Evolutionary conservation across 371 early-diverging fungal genomes (phyloP), one percentile per base, ranked within the genome.

Genomic region (Zychaea mexicana): DNA sequence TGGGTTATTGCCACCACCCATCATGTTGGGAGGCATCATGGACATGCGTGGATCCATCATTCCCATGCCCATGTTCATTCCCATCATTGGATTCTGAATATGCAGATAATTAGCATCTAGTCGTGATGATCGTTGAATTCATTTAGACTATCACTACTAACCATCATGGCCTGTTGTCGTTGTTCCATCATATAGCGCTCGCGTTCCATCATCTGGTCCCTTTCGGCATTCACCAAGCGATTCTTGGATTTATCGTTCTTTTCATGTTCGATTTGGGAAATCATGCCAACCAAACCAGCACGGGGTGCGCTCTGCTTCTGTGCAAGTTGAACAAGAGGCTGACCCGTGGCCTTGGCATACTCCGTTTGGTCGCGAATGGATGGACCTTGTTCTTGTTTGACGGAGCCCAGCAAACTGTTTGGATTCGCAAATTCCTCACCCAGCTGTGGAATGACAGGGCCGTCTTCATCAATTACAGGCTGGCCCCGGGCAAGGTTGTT

Each of bases 11-110:
- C 22, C 15, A 32, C 53, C 55, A 27, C 36, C 52, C 60, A 61
- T 68, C 57, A 57, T 62, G 27, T 28, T 62, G 15, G 49, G 60
- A 28, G 61, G 47, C 61, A 65, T 65, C 46, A 74, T 70, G 9
- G 66, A 60, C 74, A 74, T 74, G 12, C 72, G 71, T 12, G 78
- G 74, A 63, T 78, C 73, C 74, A 78, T 70, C 73, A 77, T 74
- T 1, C 61, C 61, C 60, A 59, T 65, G 21, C 53, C 21, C n/a
- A 45, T 27, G 27, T 36, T 31, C 62, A 61, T 60, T 0, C 54
- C 52, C 71, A 71, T 71, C 71, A 65, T 62, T 21, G 61, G 65
- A 26, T 59, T 21, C 42, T 62, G 42, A 46, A 28, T 17, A 39
- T 28, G 33, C 26, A 62, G 31, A 22, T 9, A 61, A 47, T 0